A percentile compares a stretch with the other conserved stretches of the same genome.
phyloP scores from a whole-genome alignment of 1,139 yeast species.

The Meyerozyma guilliermondii region DNA sequence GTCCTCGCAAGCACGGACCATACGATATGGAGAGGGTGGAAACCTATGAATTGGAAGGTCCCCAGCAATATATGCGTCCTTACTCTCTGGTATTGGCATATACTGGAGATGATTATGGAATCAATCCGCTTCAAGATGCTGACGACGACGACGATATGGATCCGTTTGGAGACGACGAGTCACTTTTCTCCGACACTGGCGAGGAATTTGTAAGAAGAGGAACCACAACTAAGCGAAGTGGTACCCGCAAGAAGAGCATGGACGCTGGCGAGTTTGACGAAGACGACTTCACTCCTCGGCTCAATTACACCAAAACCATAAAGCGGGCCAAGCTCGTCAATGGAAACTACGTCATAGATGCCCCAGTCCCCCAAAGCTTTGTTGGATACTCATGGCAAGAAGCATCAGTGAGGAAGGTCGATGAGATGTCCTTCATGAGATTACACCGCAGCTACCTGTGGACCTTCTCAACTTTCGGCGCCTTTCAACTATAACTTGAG shows the following conservation, averaged over 20 bases:
- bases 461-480: constrained; percentile 60
- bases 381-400: constrained; percentile 48
- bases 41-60: constrained; percentile 15
- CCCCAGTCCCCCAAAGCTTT: constrained; percentile 67
- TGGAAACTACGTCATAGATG: constrained; percentile 74
- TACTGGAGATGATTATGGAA: constrained; percentile 37
- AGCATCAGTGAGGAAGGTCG: constrained; percentile 39
- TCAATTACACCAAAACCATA: constrained; percentile 43
- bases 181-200: constrained; percentile 39
- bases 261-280: constrained; percentile 17
- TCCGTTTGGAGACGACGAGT: constrained; percentile 45
- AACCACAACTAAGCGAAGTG: constrained; percentile 24
- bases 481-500: constrained; percentile 60
- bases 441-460: constrained; percentile 81
- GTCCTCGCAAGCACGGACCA: constrained; percentile 22
- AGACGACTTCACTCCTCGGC: constrained; percentile 38
- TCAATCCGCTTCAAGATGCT: constrained; percentile 40
- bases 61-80: constrained; percentile 15
- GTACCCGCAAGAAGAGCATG: constrained; percentile 14
- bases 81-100: constrained; percentile 21
- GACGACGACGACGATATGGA: constrained; percentile 34
- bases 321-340: constrained; percentile 53
- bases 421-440: constrained; percentile 74
- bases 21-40: constrained; percentile 21
- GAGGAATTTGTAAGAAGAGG: constrained; percentile 34